Percentiles rank a stretch among this genome's conserved stretches.
phyloP scores from a whole-genome alignment of 78 protist genomes.

The Dictyostelium brefeldianum region DNA sequence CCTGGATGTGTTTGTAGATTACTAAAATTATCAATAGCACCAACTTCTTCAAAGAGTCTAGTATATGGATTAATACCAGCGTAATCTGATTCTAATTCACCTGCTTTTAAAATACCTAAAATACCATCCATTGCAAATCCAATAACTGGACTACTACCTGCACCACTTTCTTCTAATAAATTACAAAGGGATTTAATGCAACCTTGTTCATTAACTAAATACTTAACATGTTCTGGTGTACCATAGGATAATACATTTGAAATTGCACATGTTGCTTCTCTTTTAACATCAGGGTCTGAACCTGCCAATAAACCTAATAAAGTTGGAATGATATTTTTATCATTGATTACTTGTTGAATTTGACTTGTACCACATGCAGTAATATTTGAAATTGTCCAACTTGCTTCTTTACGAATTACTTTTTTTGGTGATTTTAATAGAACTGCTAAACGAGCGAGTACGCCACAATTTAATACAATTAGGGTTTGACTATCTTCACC shows the following conservation, averaged over 20 bases:
- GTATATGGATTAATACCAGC: no score
- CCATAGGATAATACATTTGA: constrained; percentile 96
- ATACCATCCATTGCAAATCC: no score
- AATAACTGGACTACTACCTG: no score
- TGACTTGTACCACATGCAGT: constrained; percentile 97
- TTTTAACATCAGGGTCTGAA: constrained; percentile 87
- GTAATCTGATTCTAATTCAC: no score
- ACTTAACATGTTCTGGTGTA: constrained; percentile 84
- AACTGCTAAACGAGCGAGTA: neutral
- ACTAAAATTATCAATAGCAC: no score
- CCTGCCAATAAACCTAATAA: constrained; percentile 84
- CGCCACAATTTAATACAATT: constrained; percentile 84
- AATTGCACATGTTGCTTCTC: constrained; percentile 98
- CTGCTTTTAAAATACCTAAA: no score
- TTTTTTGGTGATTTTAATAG: neutral
- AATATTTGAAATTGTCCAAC: constrained; percentile 98
- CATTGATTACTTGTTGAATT: neutral
- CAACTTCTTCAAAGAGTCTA: no score
- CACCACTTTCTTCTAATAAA: constrained; percentile 78
- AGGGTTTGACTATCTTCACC: constrained; percentile 97
- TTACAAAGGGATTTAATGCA: constrained; percentile 91
- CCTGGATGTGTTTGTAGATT: no score
- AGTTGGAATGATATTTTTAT: constrained; percentile 53
- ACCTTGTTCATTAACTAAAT: constrained; percentile 56
- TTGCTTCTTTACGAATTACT: constrained; percentile 94